A percentile compares a stretch with the other conserved stretches of the same genome.
These are phyloP conservation scores for Aquilaria agallochum DNA, from an alignment of 441 rosid species.

Conservation along the genomic window DNA sequence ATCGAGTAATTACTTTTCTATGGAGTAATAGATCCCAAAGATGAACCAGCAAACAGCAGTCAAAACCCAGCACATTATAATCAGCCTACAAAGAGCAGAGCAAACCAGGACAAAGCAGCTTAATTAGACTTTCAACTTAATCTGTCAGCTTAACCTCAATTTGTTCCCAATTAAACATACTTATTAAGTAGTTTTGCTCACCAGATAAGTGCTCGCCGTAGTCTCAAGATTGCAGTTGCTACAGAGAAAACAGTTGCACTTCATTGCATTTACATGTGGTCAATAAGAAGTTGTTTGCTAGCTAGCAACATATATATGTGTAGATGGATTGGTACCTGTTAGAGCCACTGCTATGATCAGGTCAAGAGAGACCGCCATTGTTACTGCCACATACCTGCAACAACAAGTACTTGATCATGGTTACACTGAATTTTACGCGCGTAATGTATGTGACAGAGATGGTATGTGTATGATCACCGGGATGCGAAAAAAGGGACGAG, in stretches of 20 bases:
- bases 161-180: too few species aligned
- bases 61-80: conserved; percentile 53
- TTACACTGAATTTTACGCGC: not conserved
- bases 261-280: not conserved
- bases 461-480: too few species aligned
- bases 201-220: conserved; percentile 34
- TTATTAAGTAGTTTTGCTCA: conserved; percentile 19
- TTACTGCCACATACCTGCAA: conserved; percentile 50
- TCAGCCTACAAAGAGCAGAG: conserved; percentile 34
- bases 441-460: too few species aligned
- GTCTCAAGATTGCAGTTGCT: conserved; percentile 45
- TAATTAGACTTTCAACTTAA: too few species aligned
- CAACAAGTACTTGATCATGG: not conserved
- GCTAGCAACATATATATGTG: too few species aligned
- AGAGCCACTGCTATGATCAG: conserved; percentile 41
- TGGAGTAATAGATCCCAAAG: conserved; percentile 58
- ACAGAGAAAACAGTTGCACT: conserved; percentile 15
- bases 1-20: conserved; percentile 40
- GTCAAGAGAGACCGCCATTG: conserved; percentile 40
- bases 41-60: conserved; percentile 60
- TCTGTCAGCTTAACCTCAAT: too few species aligned
- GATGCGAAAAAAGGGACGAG: not conserved
- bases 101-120: too few species aligned
- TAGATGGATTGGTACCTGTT: conserved; percentile 29
- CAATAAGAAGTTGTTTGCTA: not conserved